Evolutionary conservation across 2,329 filamentous ascomycete genomes (phyloP), one percentile per base, ranked within the genome.

Genomic region (Stenocarpella maydis): DNA sequence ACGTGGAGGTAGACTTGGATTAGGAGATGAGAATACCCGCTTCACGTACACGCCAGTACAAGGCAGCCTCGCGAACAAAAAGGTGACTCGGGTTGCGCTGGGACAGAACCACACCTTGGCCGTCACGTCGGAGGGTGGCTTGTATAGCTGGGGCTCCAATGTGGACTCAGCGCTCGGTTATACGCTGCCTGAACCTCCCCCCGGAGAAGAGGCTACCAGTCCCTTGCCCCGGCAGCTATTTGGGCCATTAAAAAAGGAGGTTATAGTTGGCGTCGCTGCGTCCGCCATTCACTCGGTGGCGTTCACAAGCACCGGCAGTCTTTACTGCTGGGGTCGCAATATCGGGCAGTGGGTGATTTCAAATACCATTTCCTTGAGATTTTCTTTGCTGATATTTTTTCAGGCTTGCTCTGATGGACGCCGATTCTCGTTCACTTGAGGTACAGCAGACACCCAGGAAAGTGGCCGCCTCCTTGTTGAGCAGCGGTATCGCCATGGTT

Each of bases 241-340:
- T 78, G 95, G 96, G 0, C 88, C 93, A 0, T 83, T 99, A 69
- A 98, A 98, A 77, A 93, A 94, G 76, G 96, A 98, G 77, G 78
- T 83, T 1, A 88, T 98, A 19, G 79, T 92, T 26, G 96, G 96
- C 0, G 88, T 95, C 68, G 94, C 96, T 2, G 95, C 96, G 8
- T 98, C 96, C 1, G 86, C 93, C 0, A 90, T 97, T 47, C 96
- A 99, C 80, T 98, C 96, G 0, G 95, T 97, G 3, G 93, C 94
- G 0, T 92, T 96, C 76, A 98, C 94, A 0, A 86, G 87, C 1
- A 88, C 89, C 0, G 58, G 58, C n/a, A 93, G 93, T 1, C 82
- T 99, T 1, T 99, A 93, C 77, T 97, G 94, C 2, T 99, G 97
- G 86, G 96, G 96, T 26, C 97, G 96, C 75, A 99, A 98, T 75